phyloP scores from a whole-genome alignment of 176 grass and related monocot species.

The sorghum (Sorghum bicolor) region DNA sequence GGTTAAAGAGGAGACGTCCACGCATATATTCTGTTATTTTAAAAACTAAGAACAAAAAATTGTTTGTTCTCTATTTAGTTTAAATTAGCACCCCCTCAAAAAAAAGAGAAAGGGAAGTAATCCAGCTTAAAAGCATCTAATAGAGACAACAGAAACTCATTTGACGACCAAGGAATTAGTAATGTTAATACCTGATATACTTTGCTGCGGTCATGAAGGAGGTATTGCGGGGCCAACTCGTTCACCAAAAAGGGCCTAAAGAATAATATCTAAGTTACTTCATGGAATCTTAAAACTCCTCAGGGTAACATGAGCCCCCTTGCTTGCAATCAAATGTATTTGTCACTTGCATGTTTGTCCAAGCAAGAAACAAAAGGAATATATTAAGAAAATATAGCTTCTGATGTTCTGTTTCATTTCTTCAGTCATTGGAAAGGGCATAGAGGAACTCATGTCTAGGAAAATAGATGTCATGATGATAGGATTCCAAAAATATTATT shows the following conservation, averaged over 20 bases:
- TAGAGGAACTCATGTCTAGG: not conserved
- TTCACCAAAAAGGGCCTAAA: slow-evolving; percentile 86
- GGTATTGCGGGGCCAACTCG: slow-evolving; percentile 78
- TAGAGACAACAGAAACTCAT: not conserved
- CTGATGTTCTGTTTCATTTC: not conserved
- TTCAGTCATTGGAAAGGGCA: slow-evolving; percentile 3
- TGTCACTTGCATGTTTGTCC: not conserved
- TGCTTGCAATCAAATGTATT: not conserved
- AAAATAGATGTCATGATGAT: too few species aligned
- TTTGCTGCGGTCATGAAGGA: slow-evolving; percentile 91
- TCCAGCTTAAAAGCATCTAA: slow-evolving; percentile 30
- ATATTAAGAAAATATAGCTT: not conserved
- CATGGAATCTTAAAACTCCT: not conserved
- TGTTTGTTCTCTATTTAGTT: not conserved
- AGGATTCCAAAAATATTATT: too few species aligned
- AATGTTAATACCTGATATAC: slow-evolving; percentile 80
- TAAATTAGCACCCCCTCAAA: not conserved
- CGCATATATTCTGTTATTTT: not conserved
- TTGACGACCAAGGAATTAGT: not conserved
- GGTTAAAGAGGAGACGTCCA: slow-evolving; percentile 1
- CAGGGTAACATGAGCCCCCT: not conserved
- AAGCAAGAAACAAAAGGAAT: slow-evolving; percentile 12
- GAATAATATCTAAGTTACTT: slow-evolving; percentile 20
- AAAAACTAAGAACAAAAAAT: not conserved
- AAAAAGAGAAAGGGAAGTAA: slow-evolving; percentile 28